Base-by-base conservation (phyloP, 192 early-diverging fungal species). In the Backusella macrospora region DNA sequence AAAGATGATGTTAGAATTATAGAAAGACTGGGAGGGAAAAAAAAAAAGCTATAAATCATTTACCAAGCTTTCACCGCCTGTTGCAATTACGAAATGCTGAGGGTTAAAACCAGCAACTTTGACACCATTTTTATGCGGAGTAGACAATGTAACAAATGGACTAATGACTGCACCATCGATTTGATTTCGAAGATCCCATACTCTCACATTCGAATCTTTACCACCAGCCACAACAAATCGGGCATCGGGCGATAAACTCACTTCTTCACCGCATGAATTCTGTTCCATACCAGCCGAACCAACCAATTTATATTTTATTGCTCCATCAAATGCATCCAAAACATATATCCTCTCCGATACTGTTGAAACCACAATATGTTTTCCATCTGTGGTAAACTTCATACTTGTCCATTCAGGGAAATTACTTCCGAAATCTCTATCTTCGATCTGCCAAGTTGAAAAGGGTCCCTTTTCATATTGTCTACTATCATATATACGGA, bases 361-460 rank as follows among this genome's bases (percentile, higher is more conserved):
- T 0, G 93, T 95, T 4, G 88, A 86, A 1, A 96, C 68, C 0
- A 96, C 73, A 7, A 97, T 82, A 38, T 86, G 77, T 64, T 94
- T 92, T 4, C 93, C 94, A 69, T 95, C 90, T 26, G 92, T 90
- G 29, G 82, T 83, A 76, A 95, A 96, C 74, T 90, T 86, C 8
- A 95, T 49, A 15, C 82, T 77, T 3, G 90, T 91, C 84, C 88
- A 90, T 34, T 79, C 75, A 13, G 79, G 69, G 7, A 67, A 29
- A 13, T 62, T 10, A 39, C 70, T 65, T 9, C 8, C 37, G 59
- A 68, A 78, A 29, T 72, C 74, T 6, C 4, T 26, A 21, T 86
- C 81, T 6, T 63, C 29, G 43, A 80, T 26, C 13, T 23, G 64
- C 55, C 78, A 84, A 8, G 72, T 82, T 2, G 78, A 48, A 71